Evolutionary conservation across 805 yeast genomes (phyloP).

Genomic region (Saccharomyces jurei): DNA sequence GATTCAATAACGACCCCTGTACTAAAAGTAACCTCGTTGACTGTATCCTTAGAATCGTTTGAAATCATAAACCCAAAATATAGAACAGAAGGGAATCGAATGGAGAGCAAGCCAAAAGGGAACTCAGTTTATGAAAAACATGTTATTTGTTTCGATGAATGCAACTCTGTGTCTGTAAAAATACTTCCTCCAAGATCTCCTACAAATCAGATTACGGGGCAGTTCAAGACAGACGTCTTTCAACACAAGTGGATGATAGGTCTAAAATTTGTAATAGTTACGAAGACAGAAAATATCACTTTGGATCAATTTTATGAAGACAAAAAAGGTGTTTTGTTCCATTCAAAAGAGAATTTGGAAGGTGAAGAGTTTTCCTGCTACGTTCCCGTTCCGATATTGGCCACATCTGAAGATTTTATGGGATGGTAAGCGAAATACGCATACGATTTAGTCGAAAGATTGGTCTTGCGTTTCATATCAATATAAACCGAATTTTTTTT

Average conservation of each 20-base stretch:
- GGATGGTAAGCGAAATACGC: conserved; percentile 31
- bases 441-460: neutral
- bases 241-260: conserved; percentile 33
- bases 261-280: conserved; percentile 32
- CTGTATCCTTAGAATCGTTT: conserved; percentile 29
- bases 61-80: conserved; percentile 32
- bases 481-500: too few relatives aligned
- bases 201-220: conserved; percentile 30
- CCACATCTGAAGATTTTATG: conserved; percentile 40
- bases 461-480: too few relatives aligned
- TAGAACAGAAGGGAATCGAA: conserved; percentile 10
- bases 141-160: conserved; percentile 26
- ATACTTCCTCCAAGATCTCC: conserved; percentile 30
- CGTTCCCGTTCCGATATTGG: conserved; percentile 39
- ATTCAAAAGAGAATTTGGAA: conserved; percentile 30
- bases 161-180: conserved; percentile 22
- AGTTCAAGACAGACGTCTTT: conserved; percentile 35
- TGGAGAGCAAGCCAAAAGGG: conserved; percentile 12
- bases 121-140: conserved; percentile 26
- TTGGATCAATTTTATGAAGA: conserved; percentile 30
- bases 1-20: conserved; percentile 15
- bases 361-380: conserved; percentile 38
- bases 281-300: conserved; percentile 11
- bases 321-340: conserved; percentile 29
- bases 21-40: conserved; percentile 34